Evolutionary conservation across 805 yeast genomes (phyloP), one percentile per base, ranked within the genome.

Genomic region (Hanseniaspora lachancei): DNA sequence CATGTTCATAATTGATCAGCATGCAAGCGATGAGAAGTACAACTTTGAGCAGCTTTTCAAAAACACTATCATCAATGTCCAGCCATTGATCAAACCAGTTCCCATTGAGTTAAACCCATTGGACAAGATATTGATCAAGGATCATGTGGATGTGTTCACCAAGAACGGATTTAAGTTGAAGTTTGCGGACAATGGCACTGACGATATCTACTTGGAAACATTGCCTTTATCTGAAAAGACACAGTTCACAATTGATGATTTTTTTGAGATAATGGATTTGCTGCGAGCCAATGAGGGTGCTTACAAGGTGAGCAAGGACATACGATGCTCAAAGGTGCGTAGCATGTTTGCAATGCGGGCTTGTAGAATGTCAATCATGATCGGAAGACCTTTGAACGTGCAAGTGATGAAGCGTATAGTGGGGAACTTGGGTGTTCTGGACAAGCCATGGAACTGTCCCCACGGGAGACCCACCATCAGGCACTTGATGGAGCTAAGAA

Each of bases 401-500:
- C 72, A 66, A 9, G 76, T 79, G 8, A 93, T 93, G 99, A 65
- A 68, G 1, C 70, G 64, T 40, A 80, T 93, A 2, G 89, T 93
- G 6, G 65, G 70, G 34, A 77, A 88, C 63, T 70, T 93, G 53
- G 79, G 91, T 13, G 71, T 67, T 0, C 72, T 93, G 40, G 89
- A 88, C 59, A 86, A 87, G 64, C 99, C 99, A 0, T 93, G 99
- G 98, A 84, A 83, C 62, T 81, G 89, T 64, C 99, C 99, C 0
- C 99, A 93, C 69, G 98, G 99, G 0, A 73, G 99, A 60, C 99
- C 98, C 0, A 93, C 99, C 1, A 81, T 93, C 84, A 76, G 98
- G 55, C 97, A 91, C 68, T 72, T 91, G 57, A 79, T 82, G 58
- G 88, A 86, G 56, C 63, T 83, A 40, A 67, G 71, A 43, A 67